phyloP scores from a whole-genome alignment of 129 eudicot genomes.

The Artemisia argyi region DNA sequence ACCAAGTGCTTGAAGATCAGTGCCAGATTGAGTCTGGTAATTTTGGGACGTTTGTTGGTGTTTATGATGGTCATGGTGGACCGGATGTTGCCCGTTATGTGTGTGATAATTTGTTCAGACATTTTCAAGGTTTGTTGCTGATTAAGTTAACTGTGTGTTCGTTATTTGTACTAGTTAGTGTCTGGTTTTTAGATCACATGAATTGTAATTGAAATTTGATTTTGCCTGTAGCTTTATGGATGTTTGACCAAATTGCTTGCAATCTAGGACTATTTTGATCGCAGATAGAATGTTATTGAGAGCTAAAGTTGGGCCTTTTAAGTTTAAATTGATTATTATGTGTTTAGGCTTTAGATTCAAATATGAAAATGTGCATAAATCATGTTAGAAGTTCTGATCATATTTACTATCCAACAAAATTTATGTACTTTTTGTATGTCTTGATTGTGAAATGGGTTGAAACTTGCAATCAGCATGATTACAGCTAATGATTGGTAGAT shows the following conservation, averaged over 20 bases:
- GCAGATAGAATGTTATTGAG: neutral
- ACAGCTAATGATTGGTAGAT: neutral
- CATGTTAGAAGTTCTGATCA: conserved; percentile 8
- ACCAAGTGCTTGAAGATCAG: conserved; percentile 67
- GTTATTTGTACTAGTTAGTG: neutral
- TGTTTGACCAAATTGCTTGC: neutral
- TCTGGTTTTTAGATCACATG: neutral
- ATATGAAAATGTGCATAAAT: neutral
- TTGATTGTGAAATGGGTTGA: neutral
- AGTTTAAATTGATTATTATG: too few relatives aligned
- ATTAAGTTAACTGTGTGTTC: neutral
- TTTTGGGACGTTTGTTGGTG: conserved; percentile 65
- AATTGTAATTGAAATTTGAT: neutral
- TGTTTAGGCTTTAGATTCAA: neutral
- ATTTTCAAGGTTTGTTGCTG: conserved; percentile 48
- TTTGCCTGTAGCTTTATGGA: neutral
- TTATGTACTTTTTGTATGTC: neutral
- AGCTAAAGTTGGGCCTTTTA: neutral
- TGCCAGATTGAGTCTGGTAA: conserved; percentile 65
- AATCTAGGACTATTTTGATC: too few relatives aligned
- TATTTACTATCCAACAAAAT: neutral
- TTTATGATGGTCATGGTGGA: conserved; percentile 78
- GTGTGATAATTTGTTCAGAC: conserved; percentile 53
- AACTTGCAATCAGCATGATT: neutral
- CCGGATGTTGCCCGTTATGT: conserved; percentile 58